A percentile compares a stretch with the other conserved stretches of the same genome.
Conservation (phyloP, 2,329 filamentous ascomycete species). For the Epichloe coenophiala region DNA sequence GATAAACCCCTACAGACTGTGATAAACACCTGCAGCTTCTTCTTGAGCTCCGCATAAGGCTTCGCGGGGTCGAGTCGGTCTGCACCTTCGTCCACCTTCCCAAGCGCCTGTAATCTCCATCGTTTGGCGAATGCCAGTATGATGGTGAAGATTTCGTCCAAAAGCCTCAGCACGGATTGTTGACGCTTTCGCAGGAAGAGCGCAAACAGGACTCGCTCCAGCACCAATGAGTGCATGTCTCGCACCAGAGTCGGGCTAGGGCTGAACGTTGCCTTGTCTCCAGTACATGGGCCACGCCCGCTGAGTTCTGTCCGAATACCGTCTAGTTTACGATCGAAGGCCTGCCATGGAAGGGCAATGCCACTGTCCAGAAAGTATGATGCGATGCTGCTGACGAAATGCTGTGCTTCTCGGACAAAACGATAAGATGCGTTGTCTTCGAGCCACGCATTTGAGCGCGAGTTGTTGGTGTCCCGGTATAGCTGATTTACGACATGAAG, state of each 20-base stretch:
- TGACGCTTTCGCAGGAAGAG: slow-evolving; percentile 65
- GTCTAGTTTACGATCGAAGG: slow-evolving; percentile 53
- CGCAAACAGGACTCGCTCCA: slow-evolving; percentile 63
- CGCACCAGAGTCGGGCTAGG: slow-evolving; percentile 57
- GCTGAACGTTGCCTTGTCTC: slow-evolving; percentile 28
- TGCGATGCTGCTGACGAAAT: slow-evolving; percentile 61
- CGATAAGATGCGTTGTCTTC: slow-evolving; percentile 30
- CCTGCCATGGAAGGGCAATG: slow-evolving; percentile 58
- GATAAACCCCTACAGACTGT: slow-evolving; percentile 54
- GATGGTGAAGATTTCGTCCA: slow-evolving; percentile 63
- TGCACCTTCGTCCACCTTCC: slow-evolving; percentile 10
- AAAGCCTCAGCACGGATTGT: slow-evolving; percentile 53
- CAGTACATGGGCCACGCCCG: slow-evolving; percentile 22
- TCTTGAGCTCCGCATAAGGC: slow-evolving; percentile 53
- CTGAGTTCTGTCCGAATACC: slow-evolving; percentile 45
- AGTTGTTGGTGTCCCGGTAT: slow-evolving; percentile 41
- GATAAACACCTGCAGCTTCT: slow-evolving; percentile 62
- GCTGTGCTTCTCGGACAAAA: slow-evolving; percentile 65
- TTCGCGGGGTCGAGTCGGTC: slow-evolving; percentile 16
- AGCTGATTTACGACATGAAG: slow-evolving; percentile 59
- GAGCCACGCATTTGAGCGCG: slow-evolving; percentile 20
- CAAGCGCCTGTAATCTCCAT: slow-evolving; percentile 25
- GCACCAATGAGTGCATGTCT: slow-evolving; percentile 54
- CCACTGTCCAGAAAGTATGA: slow-evolving; percentile 72
- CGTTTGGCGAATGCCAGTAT: slow-evolving; percentile 59